A percentile compares a stretch with the other conserved stretches of the same genome.
phyloP scores from a whole-genome alignment of 768 basidiomycete species.

The Leucosporidium yakuticum region DNA sequence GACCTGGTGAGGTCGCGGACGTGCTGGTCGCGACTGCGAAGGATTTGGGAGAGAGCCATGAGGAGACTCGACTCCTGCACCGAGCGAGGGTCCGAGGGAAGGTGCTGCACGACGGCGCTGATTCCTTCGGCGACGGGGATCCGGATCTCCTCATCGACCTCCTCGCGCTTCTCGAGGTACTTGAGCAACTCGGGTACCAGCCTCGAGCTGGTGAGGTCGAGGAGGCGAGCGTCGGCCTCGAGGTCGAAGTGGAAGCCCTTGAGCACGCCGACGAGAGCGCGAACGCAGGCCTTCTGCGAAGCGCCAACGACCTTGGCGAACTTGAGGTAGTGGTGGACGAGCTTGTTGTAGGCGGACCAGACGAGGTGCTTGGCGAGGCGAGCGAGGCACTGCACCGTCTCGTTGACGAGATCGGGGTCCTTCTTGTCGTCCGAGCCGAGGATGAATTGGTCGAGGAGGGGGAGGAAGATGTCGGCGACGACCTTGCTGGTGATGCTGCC shows the following conservation, averaged over 20 bases:
- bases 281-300: constrained; percentile 72
- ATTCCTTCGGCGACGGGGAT: constrained; percentile 85
- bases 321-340: constrained; percentile 75
- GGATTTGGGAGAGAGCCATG: constrained; percentile 77
- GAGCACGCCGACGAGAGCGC: constrained; percentile 72
- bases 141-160: constrained; percentile 72
- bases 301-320: constrained; percentile 55
- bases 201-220: constrained; percentile 49
- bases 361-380: constrained; percentile 65
- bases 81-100: constrained; percentile 60
- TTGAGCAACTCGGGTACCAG: constrained; percentile 72
- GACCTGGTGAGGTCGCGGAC: constrained; percentile 80
- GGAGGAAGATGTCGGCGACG: constrained; percentile 74
- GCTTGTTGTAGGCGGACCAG: constrained; percentile 75
- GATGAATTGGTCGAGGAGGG: constrained; percentile 77
- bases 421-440: constrained; percentile 49
- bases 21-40: constrained; percentile 90
- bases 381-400: constrained; percentile 74
- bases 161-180: constrained; percentile 76
- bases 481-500: constrained; percentile 62
- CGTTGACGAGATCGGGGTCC: constrained; percentile 84
- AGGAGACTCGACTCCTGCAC: constrained; percentile 68
- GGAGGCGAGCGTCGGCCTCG: constrained; percentile 48
- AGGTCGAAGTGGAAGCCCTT: constrained; percentile 89
- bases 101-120: constrained; percentile 70